Base-by-base conservation (phyloP, 257 asterid species). In the Jacaranda copaia region DNA sequence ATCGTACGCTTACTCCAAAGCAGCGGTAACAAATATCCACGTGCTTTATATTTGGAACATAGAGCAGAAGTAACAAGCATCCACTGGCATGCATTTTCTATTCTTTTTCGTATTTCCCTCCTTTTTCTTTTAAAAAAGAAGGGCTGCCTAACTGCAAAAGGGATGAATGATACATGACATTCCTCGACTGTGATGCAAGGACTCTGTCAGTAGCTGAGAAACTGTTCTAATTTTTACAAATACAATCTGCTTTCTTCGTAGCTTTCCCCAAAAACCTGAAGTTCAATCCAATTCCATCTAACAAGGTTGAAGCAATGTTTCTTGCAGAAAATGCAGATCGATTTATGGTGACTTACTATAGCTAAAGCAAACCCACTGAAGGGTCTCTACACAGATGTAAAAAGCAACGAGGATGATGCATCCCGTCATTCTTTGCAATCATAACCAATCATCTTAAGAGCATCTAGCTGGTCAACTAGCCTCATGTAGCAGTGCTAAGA, bases 401-500 rank as follows among this genome's bases (percentile, higher is more conserved):
- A 52, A 62, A n/a, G 38, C 65, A 46, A 4, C 4, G 8, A 10
- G 15, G 38, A 36, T 46, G 19, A 56, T 42, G 73, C 40, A 4
- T 40, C 13, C 8, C 11, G 39, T 56, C 73, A 25, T 67, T 43
- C 56, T 70, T 69, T 15, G 5, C 40, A 14, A 13, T 61, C 20
- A 8, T 16, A 15, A 65, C 36, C 40, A 38, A 10, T 25, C 61
- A 36, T 16, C 45, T 72, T 25, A 25, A 65, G 48, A 42, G 59
- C 48, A 38, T 67, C 68, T 75, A 70, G 67, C 81, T 74, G 77
- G 77, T 40, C 45, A 77, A 56, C 32, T 77, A 81, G 67, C 72
- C 78, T 78, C 86, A 76, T 69, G 84, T 80, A 61, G 87, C 81
- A 73, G 85, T 78, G 77, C 81, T 82, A 14, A 84, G 73, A 60